Conservation (phyloP, 345 rosid genomes). For the Stellera chamaejasme region DNA sequence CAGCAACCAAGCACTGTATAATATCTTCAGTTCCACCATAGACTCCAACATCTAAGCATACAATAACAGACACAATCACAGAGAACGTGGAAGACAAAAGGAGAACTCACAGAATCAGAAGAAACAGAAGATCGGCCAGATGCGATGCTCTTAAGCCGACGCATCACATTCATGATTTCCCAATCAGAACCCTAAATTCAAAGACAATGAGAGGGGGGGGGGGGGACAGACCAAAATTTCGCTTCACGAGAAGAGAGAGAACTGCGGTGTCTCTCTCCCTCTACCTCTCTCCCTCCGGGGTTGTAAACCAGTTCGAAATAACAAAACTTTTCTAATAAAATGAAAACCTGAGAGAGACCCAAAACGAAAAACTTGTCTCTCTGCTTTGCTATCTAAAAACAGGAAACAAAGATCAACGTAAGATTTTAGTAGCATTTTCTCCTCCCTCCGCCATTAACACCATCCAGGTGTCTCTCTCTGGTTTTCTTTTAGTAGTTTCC, state of each 20-base stretch:
- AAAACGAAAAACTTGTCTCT: neutral
- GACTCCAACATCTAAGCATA: no score
- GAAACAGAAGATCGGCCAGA: slow-evolving; percentile 82
- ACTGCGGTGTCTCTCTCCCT: slow-evolving; percentile 9
- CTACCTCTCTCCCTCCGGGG: slow-evolving; percentile 2
- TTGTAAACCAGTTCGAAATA: slow-evolving; percentile 1
- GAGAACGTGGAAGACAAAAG: neutral
- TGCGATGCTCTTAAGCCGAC: slow-evolving; percentile 93
- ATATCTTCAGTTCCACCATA: no score
- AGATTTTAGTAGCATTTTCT: neutral
- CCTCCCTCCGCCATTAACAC: slow-evolving; percentile 7
- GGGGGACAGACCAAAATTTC: slow-evolving; percentile 12
- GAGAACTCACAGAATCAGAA: slow-evolving; percentile 63
- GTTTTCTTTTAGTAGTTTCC: slow-evolving; percentile 2
- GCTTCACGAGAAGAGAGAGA: slow-evolving; percentile 26
- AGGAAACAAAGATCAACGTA: neutral
- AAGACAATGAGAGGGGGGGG: neutral
- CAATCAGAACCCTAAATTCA: slow-evolving; percentile 20
- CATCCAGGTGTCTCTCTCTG: slow-evolving; percentile 15
- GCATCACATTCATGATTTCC: slow-evolving; percentile 80
- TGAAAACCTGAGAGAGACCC: neutral
- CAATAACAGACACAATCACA: no score
- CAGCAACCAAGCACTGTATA: no score
- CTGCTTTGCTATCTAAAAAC: neutral
- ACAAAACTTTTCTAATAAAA: slow-evolving; percentile 1